Base-by-base conservation (phyloP, 257 asterid genomes). In the Penstemon newberryi region DNA sequence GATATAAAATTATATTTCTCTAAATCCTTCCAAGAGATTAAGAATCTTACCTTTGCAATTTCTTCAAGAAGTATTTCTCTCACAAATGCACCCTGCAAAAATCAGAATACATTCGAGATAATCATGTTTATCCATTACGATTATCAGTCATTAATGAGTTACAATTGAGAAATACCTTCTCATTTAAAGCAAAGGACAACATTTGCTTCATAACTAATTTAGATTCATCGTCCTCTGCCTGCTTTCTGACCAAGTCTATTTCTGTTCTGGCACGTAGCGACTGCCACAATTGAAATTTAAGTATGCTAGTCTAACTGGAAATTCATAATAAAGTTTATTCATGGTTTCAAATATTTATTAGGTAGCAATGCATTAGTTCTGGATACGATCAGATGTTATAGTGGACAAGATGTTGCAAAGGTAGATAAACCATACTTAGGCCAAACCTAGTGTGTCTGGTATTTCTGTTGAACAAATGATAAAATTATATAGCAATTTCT, bases 211-310 rank as follows among this genome's bases (percentile, higher is more conserved):
- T 66, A 64, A 71, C 73, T 65, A 79, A 66, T 85, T 78, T 83
- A 64, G 95, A 68, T 62, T 80, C 87, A 6, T 70, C 66, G 41
- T 78, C 86, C 43, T 73, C 88, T 52, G 66, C 86, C 79, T 82
- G 82, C 74, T 84, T 80, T 57, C 55, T 74, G 56, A 66, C 77
- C 76, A 73, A 73, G 10, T 76, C 81, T 76, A 81, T 82, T 52
- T 83, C 89, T 64, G 84, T 88, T 82, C 84, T 85, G 67, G 96
- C 99, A 84, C 96, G 97, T 57, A 79, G 75, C 11, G 99, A 88
- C 99, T 93, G 84, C 52, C 62, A 69, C 74, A 70, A 73, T 66
- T 53, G 56, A 73, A 76, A 72, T 50, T 38, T 61, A 82, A 52
- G 54, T 69, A 53, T 15, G 54, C 68, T 46, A 46, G 47, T 51